Evolutionary conservation across 805 yeast genomes (phyloP), one percentile per base, ranked within the genome.

Genomic region (Yamadazyma laniorum): DNA sequence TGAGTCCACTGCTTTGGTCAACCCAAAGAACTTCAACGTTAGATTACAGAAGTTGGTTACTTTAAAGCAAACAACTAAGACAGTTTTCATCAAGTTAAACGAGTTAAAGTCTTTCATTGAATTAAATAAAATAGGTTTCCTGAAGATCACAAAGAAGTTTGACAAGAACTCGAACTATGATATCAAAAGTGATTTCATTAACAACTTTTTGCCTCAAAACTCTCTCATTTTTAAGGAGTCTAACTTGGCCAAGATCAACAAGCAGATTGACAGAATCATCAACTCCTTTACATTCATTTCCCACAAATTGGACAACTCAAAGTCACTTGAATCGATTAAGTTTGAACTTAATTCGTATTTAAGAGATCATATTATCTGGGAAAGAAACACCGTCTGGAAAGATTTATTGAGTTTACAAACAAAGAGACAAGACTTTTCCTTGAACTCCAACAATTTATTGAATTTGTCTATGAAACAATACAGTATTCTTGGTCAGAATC

Each of bases 311-410:
- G 58, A 79, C 15, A 56, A 70, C 7, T 51, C 72, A 48, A 54
- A 74, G 30, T 85, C 90, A 0, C 52, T 64, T 31, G 72, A 70
- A 6, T 40, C 55, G 13, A 70, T 77, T 28, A 67, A 64, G 32
- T 59, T 62, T 27, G 79, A 74, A 35, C 59, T 76, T 39, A 67
- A 70, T 47, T 63, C 76, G 3, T 74, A 74, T 46, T 63, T 91
- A 47, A 73, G 97, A 47, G 99, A 91, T 52, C 95, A 91, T 59
- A 85, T 91, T 25, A 96, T 90, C 14, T 91, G 96, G 95, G 98
- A 91, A 63, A 76, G 99, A 59, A 89, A 89, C 58, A 91, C 97
- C 0, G 97, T 91, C 19, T 91, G 99, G 99, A 82, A 93, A 56
- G 97, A 91, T 60, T 82, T 91, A 83, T 83, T 91, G 56, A 91